phyloP scores from a whole-genome alignment of 2,329 filamentous ascomycete species.

The Trichoderma sp. region DNA sequence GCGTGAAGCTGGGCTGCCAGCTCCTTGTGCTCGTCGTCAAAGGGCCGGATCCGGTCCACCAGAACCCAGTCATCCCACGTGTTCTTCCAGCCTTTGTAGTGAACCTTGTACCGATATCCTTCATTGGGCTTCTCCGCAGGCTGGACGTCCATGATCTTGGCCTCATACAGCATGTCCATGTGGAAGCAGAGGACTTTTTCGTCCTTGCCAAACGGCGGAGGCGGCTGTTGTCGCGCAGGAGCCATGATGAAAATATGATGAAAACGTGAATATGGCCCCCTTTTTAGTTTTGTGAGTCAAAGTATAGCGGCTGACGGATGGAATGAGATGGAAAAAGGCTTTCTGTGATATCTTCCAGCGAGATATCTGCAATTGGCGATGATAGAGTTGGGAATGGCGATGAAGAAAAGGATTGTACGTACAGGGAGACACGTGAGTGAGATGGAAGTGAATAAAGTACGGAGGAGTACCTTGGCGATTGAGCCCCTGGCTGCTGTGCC shows the following conservation, averaged over 20 bases:
- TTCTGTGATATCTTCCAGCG: background rate
- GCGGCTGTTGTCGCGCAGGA: constrained; percentile 41
- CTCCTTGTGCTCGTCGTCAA: constrained; percentile 92
- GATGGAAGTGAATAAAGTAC: constrained; percentile 12
- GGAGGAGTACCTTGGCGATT: background rate
- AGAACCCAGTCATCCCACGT: constrained; percentile 99
- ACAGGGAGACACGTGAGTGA: constrained; percentile 18
- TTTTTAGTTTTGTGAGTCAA: background rate
- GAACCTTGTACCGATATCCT: constrained; percentile 83
- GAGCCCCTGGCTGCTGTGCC: background rate
- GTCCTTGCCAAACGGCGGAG: constrained; percentile 64
- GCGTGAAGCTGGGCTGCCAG: constrained; percentile 71
- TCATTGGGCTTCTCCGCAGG: constrained; percentile 65
- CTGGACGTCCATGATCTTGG: constrained; percentile 83
- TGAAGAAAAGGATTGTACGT: background rate
- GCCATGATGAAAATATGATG: constrained; percentile 35
- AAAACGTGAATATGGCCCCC: background rate
- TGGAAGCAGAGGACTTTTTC: constrained; percentile 97
- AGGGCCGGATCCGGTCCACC: constrained; percentile 88
- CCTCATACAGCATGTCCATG: constrained; percentile 94
- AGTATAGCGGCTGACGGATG: background rate
- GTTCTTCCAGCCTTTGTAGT: constrained; percentile 99
- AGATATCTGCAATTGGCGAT: background rate
- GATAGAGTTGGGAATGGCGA: background rate
- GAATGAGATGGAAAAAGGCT: background rate